Evolutionary conservation across 2,329 filamentous ascomycete genomes (phyloP).

Genomic region (Penicillium sp.): DNA sequence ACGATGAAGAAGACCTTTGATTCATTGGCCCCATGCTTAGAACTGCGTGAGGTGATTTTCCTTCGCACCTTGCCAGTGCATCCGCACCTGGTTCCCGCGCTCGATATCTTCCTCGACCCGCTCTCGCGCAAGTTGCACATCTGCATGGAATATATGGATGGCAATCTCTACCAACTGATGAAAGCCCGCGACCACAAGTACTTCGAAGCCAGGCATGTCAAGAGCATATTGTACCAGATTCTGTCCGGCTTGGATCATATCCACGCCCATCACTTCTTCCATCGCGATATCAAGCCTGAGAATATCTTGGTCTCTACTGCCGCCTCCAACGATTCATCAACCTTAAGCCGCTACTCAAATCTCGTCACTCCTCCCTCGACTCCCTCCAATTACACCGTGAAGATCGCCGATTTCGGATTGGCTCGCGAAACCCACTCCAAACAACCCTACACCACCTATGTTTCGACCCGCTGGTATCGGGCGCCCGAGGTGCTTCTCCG

Average conservation of each 20-base stretch:
- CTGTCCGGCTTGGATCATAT: constrained; percentile 95
- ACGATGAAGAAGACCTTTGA: constrained; percentile 99
- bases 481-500: constrained; percentile 90
- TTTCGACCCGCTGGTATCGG: constrained; percentile 92
- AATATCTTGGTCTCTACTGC: constrained; percentile 97
- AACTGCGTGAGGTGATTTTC: constrained; percentile 95
- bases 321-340: constrained; percentile 73
- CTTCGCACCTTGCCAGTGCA: constrained; percentile 81
- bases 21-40: constrained; percentile 80
- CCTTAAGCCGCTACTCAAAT: constrained; percentile 87
- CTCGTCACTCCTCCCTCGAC: constrained; percentile 93
- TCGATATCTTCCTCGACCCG: constrained; percentile 97
- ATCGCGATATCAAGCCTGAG: constrained; percentile 98
- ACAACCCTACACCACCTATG: constrained; percentile 94
- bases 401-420: constrained; percentile 96
- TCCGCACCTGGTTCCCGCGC: constrained; percentile 86
- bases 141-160: constrained; percentile 99
- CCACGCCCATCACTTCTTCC: constrained; percentile 94
- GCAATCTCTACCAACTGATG: constrained; percentile 98
- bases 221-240: constrained; percentile 97
- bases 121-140: constrained; percentile 96
- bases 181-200: constrained; percentile 94
- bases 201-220: constrained; percentile 83
- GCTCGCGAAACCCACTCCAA: constrained; percentile 97
- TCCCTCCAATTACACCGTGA: constrained; percentile 88